Percentiles rank a stretch among this genome's conserved stretches.
Conservation (phyloP, 2,329 filamentous ascomycete genomes). For the Thelonectria discophora region DNA sequence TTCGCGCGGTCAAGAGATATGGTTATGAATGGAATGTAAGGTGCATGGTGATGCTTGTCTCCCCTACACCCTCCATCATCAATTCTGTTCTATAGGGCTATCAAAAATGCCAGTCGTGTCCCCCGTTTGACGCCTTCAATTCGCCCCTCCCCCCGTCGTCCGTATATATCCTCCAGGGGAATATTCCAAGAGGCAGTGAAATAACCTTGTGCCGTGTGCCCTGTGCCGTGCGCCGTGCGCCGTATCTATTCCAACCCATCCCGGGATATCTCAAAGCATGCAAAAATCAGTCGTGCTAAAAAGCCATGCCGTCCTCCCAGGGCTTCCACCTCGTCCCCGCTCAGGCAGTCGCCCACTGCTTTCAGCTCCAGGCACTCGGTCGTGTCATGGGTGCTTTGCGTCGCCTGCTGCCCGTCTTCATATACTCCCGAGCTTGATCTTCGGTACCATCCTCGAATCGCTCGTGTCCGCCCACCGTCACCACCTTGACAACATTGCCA, state of each 20-base stretch:
- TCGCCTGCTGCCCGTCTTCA: constrained; percentile 52
- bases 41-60: neutral
- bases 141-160: constrained; percentile 10
- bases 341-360: neutral
- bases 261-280: constrained; percentile 21
- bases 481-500: constrained; percentile 76
- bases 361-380: constrained; percentile 38
- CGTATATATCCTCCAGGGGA: constrained; percentile 6
- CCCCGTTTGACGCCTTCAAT: constrained; percentile 7
- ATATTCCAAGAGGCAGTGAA: constrained; percentile 25
- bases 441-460: constrained; percentile 61
- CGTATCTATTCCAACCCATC: constrained; percentile 30
- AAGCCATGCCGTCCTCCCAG: neutral
- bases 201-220: constrained; percentile 19
- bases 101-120: constrained; percentile 25
- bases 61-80: neutral
- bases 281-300: constrained; percentile 9
- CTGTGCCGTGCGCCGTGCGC: constrained; percentile 40
- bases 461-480: constrained; percentile 70
- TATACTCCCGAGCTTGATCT: constrained; percentile 42
- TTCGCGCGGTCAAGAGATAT: no score
- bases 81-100: constrained; percentile 20
- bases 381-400: constrained; percentile 44
- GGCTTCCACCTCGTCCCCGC: neutral
- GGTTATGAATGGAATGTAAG: neutral